Base-by-base conservation (phyloP, 495 filamentous ascomycete genomes). In the Aspergillus sclerotioniger region DNA sequence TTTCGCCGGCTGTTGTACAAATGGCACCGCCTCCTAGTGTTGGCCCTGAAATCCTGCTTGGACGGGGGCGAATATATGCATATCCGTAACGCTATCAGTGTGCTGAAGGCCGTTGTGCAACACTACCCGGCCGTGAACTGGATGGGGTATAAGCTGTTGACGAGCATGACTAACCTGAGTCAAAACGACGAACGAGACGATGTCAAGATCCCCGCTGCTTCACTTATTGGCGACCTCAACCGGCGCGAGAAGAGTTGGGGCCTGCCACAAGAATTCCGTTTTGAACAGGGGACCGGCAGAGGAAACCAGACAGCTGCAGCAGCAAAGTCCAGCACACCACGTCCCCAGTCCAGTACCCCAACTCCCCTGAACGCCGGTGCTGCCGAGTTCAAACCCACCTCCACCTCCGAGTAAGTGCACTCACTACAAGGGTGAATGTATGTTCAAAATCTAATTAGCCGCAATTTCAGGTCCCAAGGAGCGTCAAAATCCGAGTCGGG, bases 31-130 rank as follows among this genome's bases (percentile, higher is more conserved):
- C 79, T 86, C 28, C 73, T 99, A 31, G 84, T 85, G 63, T 78
- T 71, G 16, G 90, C 92, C 2, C 71, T 99, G 44, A 90, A 90
- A 63, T 80, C 76, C 17, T 96, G 92, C 70, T 79, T 98, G 25
- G 80, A 82, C 15, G 84, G 85, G 12, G 85, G 81, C 59, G 92
- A 99, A 68, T 99, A 94, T 81, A 98, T 96, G 91, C 92, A 96
- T 69, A 96, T 98, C 67, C 84, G 91, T 12, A 99, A 99, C 67
- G 90, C 92, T 32, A 95, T 97, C 62, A 92, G 87, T 55, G 76
- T 98, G n/a, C 78, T 97, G 53, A 96, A 94, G 67, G 81, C 84
- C 7, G 79, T 95, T 39, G 80, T 87, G 32, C 83, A 88, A 29
- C 78, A 85, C 63, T 98, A 95, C 81, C 95, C 95, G 21, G 84